Evolutionary conservation across 2,329 filamentous ascomycete genomes (phyloP), one percentile per base, ranked within the genome.

Genomic region (Periconia macrospinosa): DNA sequence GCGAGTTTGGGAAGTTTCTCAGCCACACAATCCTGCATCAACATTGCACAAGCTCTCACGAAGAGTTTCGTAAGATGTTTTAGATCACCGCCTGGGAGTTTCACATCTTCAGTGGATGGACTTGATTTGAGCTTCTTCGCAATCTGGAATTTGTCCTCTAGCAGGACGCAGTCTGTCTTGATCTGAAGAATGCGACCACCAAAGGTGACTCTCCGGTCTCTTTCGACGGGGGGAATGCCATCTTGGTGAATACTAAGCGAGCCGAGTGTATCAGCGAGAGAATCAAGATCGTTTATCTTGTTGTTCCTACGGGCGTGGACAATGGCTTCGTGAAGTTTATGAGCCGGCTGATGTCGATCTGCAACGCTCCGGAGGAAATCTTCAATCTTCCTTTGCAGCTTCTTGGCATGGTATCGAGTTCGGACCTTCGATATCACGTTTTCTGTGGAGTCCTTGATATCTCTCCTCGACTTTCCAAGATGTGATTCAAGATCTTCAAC

Each of bases 271-370:
- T 3, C 37, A 15, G 14, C 37, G 17, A 41, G 37, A 41, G 37
- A 41, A 5, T 11, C 37, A 27, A 8, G 23, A 8, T 27, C 8
- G 23, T 27, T 8, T 27, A 27, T 27, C 3, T 3, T 27, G 23
- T 27, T 27, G 23, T 27, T 27, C 23, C 23, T 27, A 27, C 23
- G 3, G 7, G 62, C 57, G 37, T 69, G 57, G 7, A 72, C 30
- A 1, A 58, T 72, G 15, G 76, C 74, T 41, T 76, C 68, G 30
- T 75, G 66, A n/a, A 78, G 72, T 47, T 73, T 77, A 45, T 71
- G 66, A 0, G 63, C 63, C 2, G 75, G 75, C 41, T 77, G 69
- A 46, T 77, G 63, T 41, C 68, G 66, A 14, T 66, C 59, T 14
- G 61, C 58, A 20, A 60, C 54, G 23, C 54, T 61, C 2, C 35